Conservation (phyloP, 2,329 filamentous ascomycete species). For the Ophioceras dolichostomum region DNA sequence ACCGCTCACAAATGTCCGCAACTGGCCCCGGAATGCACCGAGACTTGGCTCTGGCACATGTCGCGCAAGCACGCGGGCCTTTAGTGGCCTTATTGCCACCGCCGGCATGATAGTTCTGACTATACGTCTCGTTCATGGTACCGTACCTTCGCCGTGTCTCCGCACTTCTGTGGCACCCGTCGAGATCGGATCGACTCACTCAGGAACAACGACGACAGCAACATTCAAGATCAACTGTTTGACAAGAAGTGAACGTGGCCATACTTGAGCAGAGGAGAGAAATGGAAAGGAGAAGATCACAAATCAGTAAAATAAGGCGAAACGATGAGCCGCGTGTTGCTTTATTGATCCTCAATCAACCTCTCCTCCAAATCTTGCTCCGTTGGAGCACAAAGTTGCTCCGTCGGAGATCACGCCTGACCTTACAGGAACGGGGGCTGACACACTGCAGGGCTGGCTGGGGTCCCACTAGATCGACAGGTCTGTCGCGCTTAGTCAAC, state of each 20-base stretch:
- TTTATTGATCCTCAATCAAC: neutral
- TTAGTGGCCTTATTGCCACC: conserved; percentile 12
- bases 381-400: neutral
- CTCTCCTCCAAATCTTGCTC: neutral
- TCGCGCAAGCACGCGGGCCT: conserved; percentile 35
- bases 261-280: neutral
- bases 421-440: too few relatives aligned
- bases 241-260: too few relatives aligned
- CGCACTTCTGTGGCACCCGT: too few relatives aligned
- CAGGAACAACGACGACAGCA: neutral
- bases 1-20: conserved; percentile 34
- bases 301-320: too few relatives aligned
- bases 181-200: too few relatives aligned
- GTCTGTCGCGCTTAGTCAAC: too few relatives aligned
- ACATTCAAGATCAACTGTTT: too few relatives aligned
- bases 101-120: neutral
- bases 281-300: neutral
- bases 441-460: too few relatives aligned
- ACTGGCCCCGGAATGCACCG: conserved; percentile 31
- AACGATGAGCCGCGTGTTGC: neutral
- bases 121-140: neutral
- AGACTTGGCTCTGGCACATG: conserved; percentile 39
- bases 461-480: too few relatives aligned
- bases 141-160: too few relatives aligned
- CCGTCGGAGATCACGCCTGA: too few relatives aligned